These are phyloP conservation scores for Neocucurbitaria cava DNA, from an alignment of 2,329 filamentous ascomycete species.

Conservation along the genomic window DNA sequence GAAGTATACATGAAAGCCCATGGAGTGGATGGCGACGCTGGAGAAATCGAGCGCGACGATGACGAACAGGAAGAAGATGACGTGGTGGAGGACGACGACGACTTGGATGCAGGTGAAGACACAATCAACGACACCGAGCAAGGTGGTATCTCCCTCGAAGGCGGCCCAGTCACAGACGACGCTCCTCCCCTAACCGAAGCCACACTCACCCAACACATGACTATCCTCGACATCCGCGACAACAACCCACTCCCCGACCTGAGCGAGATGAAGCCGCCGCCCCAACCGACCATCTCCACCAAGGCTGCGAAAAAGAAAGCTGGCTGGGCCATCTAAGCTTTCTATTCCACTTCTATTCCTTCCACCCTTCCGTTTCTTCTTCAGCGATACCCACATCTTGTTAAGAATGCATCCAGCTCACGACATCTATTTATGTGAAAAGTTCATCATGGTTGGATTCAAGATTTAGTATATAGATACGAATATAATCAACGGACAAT, in stretches of 20 bases:
- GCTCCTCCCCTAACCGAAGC: neutral
- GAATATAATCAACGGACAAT: neutral
- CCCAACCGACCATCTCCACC: slow-evolving; percentile 37
- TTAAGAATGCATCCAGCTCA: neutral
- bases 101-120: slow-evolving; percentile 15
- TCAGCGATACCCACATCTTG: slow-evolving; percentile 23
- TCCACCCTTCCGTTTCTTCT: slow-evolving; percentile 3
- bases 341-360: neutral
- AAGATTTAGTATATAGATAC: neutral
- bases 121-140: slow-evolving; percentile 9
- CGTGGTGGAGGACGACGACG: slow-evolving; percentile 27
- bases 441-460: neutral
- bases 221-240: slow-evolving; percentile 46
- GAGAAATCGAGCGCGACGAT: slow-evolving; percentile 36
- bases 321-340: slow-evolving; percentile 39
- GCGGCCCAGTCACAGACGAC: slow-evolving; percentile 6
- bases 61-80: no score
- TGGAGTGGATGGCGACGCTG: slow-evolving; percentile 63
- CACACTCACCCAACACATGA: slow-evolving; percentile 40
- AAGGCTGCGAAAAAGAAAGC: slow-evolving; percentile 48
- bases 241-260: slow-evolving; percentile 44
- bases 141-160: slow-evolving; percentile 5
- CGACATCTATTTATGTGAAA: neutral
- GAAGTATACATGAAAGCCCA: slow-evolving; percentile 86
- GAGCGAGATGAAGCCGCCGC: slow-evolving; percentile 35